Conservation (phyloP, 225 moss, liverwort and hornwort species). For the Ulota crispa region DNA sequence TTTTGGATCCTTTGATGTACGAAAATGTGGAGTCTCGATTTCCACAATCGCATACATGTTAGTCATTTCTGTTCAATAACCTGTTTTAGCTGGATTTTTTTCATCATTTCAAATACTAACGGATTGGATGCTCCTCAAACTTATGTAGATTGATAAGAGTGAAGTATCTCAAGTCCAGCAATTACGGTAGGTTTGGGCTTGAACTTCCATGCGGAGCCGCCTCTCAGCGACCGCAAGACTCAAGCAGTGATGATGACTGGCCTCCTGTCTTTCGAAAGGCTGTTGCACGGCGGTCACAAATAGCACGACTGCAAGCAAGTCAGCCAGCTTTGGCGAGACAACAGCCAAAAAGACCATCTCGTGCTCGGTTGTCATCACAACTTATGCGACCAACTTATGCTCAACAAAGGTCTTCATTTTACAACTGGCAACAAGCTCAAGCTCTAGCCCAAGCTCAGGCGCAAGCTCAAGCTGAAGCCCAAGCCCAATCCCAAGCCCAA, state of each 20-base stretch:
- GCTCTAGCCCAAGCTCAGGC: not conserved
- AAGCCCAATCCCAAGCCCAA: not conserved
- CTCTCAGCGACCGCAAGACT: not conserved
- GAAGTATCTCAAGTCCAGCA: conserved; percentile 28
- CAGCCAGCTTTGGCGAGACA: not conserved
- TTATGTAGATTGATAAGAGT: conserved; percentile 34
- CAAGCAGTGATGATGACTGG: conserved; percentile 42
- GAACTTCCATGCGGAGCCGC: conserved; percentile 14
- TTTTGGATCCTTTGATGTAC: not conserved
- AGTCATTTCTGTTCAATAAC: not conserved
- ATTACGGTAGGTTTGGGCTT: not conserved
- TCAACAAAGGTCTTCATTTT: conserved; percentile 11
- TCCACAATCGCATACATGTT: not conserved
- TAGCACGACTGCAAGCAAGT: conserved; percentile 7
- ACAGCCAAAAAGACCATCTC: not conserved
- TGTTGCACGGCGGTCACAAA: not conserved
- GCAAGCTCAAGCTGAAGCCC: not conserved
- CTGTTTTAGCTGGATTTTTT: not conserved
- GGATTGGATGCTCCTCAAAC: not conserved
- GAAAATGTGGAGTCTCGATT: not conserved
- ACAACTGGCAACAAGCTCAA: conserved; percentile 13
- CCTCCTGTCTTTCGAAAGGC: not conserved
- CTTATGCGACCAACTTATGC: not conserved
- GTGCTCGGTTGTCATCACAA: conserved; percentile 8
- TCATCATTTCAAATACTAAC: not conserved